Conservation (phyloP, 805 yeast genomes). For the Starmerella stigmatis region DNA sequence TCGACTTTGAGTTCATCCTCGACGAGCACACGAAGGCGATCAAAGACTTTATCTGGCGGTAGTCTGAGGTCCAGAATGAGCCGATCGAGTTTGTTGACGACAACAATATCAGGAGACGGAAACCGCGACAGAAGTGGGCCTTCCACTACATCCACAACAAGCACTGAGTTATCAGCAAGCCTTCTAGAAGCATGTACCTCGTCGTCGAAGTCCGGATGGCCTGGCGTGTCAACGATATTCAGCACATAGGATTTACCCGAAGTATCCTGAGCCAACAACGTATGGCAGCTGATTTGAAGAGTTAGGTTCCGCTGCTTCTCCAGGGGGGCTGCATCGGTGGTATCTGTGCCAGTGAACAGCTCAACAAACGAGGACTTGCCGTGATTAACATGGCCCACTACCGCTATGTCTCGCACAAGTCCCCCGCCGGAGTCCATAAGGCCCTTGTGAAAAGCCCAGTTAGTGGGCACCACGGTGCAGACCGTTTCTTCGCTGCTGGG, state of each 20-base stretch:
- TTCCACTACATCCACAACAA: slow-evolving; percentile 78
- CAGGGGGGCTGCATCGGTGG: neutral
- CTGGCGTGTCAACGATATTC: slow-evolving; percentile 79
- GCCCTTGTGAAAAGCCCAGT: slow-evolving; percentile 43
- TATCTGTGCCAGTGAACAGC: slow-evolving; percentile 29
- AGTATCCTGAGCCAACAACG: slow-evolving; percentile 47
- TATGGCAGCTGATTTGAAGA: slow-evolving; percentile 50
- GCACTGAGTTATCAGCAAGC: slow-evolving; percentile 52
- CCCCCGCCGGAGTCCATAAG: slow-evolving; percentile 42
- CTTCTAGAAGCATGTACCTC: slow-evolving; percentile 52
- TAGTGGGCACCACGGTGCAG: slow-evolving; percentile 26
- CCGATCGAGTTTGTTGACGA: slow-evolving; percentile 78
- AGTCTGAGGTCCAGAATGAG: slow-evolving; percentile 68
- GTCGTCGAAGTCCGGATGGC: slow-evolving; percentile 76
- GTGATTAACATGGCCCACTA: slow-evolving; percentile 70
- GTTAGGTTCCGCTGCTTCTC: slow-evolving; percentile 66
- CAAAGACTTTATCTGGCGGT: slow-evolving; percentile 63
- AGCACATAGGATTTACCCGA: slow-evolving; percentile 45
- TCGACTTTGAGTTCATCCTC: slow-evolving; percentile 38
- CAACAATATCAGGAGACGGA: slow-evolving; percentile 34
- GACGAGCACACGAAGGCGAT: slow-evolving; percentile 51
- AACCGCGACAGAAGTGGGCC: slow-evolving; percentile 49
- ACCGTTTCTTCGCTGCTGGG: slow-evolving; percentile 49
- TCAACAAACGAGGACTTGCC: slow-evolving; percentile 74
- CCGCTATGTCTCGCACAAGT: slow-evolving; percentile 59